Evolutionary conservation across 257 asterid species (phyloP).

Genomic region (Dorcoceras hygrometricum): DNA sequence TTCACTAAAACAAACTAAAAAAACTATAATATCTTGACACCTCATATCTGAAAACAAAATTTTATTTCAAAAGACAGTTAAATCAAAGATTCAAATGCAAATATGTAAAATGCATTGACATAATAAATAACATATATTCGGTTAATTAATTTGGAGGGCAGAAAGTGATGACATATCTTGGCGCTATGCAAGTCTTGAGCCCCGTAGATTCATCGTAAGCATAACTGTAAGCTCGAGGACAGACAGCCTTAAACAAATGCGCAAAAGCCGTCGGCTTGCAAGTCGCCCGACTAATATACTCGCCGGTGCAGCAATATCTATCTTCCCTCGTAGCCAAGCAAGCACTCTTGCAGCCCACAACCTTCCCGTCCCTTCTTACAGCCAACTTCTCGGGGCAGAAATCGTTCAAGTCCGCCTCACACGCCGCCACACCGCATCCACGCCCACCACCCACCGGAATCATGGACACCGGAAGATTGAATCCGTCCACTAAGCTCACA

Average conservation of each 20-base stretch:
- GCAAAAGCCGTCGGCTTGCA: conserved; percentile 53
- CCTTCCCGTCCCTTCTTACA: conserved; percentile 37
- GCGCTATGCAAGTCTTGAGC: conserved; percentile 56
- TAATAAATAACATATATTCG: not conserved
- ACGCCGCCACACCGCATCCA: conserved; percentile 68
- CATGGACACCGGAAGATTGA: conserved; percentile 69
- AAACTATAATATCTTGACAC: too few relatives aligned
- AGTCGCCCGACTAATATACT: conserved; percentile 29
- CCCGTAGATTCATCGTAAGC: conserved; percentile 53
- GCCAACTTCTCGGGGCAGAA: conserved; percentile 53
- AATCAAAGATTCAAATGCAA: too few relatives aligned
- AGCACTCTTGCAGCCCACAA: conserved; percentile 70
- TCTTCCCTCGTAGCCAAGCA: conserved; percentile 51
- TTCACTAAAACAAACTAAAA: too few relatives aligned
- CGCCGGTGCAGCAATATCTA: conserved; percentile 54
- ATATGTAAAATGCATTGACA: not conserved
- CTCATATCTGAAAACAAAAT: too few relatives aligned
- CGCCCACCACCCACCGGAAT: conserved; percentile 45
- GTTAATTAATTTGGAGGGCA: conserved; percentile 50
- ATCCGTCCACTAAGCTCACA: conserved; percentile 82
- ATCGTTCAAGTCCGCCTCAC: conserved; percentile 60
- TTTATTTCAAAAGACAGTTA: too few relatives aligned
- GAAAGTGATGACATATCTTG: conserved; percentile 51
- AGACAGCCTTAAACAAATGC: conserved; percentile 52
- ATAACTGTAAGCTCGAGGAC: conserved; percentile 65